Conservation (phyloP, 2,329 filamentous ascomycete species). For the Nigrograna mackinnonii region DNA sequence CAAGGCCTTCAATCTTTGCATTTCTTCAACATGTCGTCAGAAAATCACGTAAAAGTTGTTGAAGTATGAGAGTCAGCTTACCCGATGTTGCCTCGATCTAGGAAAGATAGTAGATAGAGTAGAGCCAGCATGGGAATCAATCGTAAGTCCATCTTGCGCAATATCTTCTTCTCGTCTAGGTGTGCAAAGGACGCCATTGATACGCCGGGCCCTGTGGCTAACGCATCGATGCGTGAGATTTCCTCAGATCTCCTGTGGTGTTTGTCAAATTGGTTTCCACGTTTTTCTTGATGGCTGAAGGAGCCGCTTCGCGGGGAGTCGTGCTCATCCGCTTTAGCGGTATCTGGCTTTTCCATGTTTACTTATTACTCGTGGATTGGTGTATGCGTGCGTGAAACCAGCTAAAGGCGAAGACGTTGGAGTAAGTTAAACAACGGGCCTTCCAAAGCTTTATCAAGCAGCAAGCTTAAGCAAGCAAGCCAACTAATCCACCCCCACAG, state of each 20-base stretch:
- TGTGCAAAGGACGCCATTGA: slow-evolving; percentile 36
- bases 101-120: slow-evolving; percentile 42
- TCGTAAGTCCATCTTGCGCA: slow-evolving; percentile 45
- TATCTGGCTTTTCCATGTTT: slow-evolving; percentile 18
- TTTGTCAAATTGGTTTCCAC: slow-evolving; percentile 9
- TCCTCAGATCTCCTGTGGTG: slow-evolving; percentile 17
- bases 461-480: too few species aligned
- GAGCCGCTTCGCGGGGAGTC: slow-evolving; percentile 8
- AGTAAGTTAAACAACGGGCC: too few species aligned
- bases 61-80: too few species aligned
- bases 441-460: too few species aligned
- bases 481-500: too few species aligned
- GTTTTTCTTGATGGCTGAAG: neutral
- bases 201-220: slow-evolving; percentile 28
- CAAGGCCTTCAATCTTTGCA: slow-evolving; percentile 37
- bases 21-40: too few species aligned
- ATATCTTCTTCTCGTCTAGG: slow-evolving; percentile 43
- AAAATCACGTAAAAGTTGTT: too few species aligned
- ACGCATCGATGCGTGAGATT: slow-evolving; percentile 24
- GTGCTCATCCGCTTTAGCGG: slow-evolving; percentile 4
- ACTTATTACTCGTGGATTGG: too few species aligned
- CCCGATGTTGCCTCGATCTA: slow-evolving; percentile 38
- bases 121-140: slow-evolving; percentile 44
- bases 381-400: too few species aligned
- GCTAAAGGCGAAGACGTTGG: too few species aligned